Evolutionary conservation across 306 rosid genomes (phyloP).

Genomic region (Styphnolobium japonicum): DNA sequence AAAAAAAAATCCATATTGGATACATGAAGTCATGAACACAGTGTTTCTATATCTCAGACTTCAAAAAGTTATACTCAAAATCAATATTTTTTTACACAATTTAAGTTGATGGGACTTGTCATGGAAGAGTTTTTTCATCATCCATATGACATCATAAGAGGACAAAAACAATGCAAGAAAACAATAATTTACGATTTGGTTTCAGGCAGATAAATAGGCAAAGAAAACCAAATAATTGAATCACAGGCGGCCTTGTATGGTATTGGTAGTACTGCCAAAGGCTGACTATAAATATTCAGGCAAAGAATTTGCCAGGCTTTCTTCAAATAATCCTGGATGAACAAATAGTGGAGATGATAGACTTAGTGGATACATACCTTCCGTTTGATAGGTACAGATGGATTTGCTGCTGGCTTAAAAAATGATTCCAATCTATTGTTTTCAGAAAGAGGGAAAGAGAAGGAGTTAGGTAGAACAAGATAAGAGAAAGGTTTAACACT

Average conservation of each 20-base stretch:
- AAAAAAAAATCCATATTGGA: neutral
- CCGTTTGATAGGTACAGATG: constrained; percentile 72
- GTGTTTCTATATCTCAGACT: neutral
- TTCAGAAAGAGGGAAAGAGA: constrained; percentile 22
- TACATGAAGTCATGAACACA: neutral
- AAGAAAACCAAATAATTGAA: constrained; percentile 2
- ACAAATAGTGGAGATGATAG: constrained; percentile 11
- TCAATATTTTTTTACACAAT: neutral
- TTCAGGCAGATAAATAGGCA: constrained; percentile 20
- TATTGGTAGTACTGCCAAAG: neutral
- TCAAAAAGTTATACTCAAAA: neutral
- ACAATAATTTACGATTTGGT: neutral
- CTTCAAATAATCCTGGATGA: neutral
- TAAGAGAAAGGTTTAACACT: neutral
- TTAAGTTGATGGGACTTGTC: neutral
- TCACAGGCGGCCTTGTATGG: neutral
- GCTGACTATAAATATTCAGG: neutral
- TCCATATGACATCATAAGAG: neutral
- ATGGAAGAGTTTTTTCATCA: neutral
- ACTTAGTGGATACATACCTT: constrained; percentile 55
- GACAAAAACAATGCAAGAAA: constrained; percentile 8
- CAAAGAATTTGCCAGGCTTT: neutral
- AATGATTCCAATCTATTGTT: constrained; percentile 77
- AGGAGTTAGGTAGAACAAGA: constrained; percentile 14
- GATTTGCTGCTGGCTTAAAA: constrained; percentile 69